Base-by-base conservation (phyloP, 192 early-diverging fungal genomes). In the Oehlia diaphana region DNA sequence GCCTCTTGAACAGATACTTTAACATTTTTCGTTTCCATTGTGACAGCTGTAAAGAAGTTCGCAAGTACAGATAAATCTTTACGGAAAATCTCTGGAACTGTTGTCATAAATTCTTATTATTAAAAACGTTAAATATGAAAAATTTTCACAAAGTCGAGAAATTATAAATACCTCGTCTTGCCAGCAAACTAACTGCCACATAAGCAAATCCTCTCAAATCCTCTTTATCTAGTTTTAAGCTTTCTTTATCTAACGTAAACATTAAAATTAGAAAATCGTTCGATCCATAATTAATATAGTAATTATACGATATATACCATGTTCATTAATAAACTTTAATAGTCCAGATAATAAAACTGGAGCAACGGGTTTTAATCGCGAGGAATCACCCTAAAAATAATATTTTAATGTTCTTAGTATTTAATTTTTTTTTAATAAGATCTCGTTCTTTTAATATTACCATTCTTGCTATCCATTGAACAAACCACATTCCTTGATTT, bases 381-480 rank as follows among this genome's bases (percentile, higher is more conserved):
- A 73, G 10, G 71, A 47, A 42, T 86, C 76, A 9, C n/a, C 50
- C 70, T 80, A 44, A 9, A n/a, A 26, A 3, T 26, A 21, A 16
- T 23, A 53, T 26, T 4, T 37, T 3, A 37, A 37, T 4, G 4
- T 37, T 37, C 1, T 37, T 37, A 37, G 35, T 37, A 37, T 37
- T 37, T 37, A 37, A 37, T 37, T 42, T 26, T 35, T 12, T 28
- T 28, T 77, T 44, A 53, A 31, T 12, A 26, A 9, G 9, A 14
- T 12, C 21, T 16, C 23, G 39, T 42, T 42, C 39, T 42, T 37
- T 42, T 67, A 23, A 3, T 81, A 58, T 42, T 47, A 91, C 91
- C 91, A 94, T 95, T 39, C 93, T 83, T 13, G 94, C 91, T 31
- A 93, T 87, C 97, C 97, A 98, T 69, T 96, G 95, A 64, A 97